Evolutionary conservation across 2,329 filamentous ascomycete species (phyloP).

Genomic region (Talaromyces sp.): DNA sequence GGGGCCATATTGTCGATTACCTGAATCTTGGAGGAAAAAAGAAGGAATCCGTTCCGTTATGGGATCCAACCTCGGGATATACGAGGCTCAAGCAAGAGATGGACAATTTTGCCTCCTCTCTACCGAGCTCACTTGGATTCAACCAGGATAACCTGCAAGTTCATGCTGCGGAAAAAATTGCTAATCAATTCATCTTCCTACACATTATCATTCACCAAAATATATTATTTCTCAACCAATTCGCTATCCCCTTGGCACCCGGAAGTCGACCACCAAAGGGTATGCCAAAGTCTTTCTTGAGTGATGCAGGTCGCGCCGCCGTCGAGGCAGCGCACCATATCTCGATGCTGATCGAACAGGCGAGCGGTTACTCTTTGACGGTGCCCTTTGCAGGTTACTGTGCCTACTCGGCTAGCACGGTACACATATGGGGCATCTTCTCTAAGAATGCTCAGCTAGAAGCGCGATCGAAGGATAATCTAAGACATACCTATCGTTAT

Average conservation of each 20-base stretch:
- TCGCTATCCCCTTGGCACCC: conserved; percentile 67
- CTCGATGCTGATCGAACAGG: conserved; percentile 74
- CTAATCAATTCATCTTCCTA: conserved; percentile 86
- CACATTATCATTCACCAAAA: conserved; percentile 89
- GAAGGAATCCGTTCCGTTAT: conserved; percentile 69
- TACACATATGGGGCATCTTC: conserved; percentile 91
- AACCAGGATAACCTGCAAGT: conserved; percentile 75
- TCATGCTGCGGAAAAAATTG: conserved; percentile 77
- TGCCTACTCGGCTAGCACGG: conserved; percentile 84
- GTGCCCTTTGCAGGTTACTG: conserved; percentile 94
- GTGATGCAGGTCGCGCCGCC: conserved; percentile 67
- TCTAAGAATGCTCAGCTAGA: conserved; percentile 75
- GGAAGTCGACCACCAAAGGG: conserved; percentile 61
- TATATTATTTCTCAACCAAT: conserved; percentile 81
- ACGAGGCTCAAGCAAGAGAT: conserved; percentile 63
- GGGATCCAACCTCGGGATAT: conserved; percentile 76
- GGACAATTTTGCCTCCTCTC: conserved; percentile 61
- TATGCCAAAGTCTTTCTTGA: conserved; percentile 71
- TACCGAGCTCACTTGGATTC: conserved; percentile 70
- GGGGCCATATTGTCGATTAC: conserved; percentile 86
- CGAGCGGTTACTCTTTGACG: conserved; percentile 72
- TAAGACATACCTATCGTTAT: conserved; percentile 84
- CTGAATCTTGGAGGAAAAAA: conserved; percentile 85
- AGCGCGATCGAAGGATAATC: conserved; percentile 71
- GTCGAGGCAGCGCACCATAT: conserved; percentile 82